Evolutionary conservation across 2,329 filamentous ascomycete genomes (phyloP).

Genomic region (Plectosphaerella plurivora): DNA sequence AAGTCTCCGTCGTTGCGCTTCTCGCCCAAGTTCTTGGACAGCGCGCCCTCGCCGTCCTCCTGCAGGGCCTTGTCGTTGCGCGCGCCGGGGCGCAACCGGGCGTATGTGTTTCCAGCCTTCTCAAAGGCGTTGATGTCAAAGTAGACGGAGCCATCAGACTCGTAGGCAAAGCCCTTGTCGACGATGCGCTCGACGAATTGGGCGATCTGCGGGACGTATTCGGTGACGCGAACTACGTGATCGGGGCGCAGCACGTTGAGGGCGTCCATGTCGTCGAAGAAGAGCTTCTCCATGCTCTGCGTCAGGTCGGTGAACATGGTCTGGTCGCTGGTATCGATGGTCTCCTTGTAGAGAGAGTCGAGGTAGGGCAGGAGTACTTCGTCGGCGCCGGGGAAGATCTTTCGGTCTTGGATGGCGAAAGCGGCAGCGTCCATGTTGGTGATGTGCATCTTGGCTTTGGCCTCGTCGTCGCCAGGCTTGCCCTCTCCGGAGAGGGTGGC

Average conservation of each 20-base stretch:
- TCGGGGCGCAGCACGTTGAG: slow-evolving; percentile 83
- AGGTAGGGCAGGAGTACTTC: slow-evolving; percentile 78
- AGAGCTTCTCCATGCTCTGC: slow-evolving; percentile 79
- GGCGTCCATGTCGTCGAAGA: slow-evolving; percentile 81
- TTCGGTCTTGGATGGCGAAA: slow-evolving; percentile 39
- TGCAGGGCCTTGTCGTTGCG: slow-evolving; percentile 76
- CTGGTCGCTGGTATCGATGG: slow-evolving; percentile 57
- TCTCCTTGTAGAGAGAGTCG: slow-evolving; percentile 63
- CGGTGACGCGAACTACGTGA: slow-evolving; percentile 82
- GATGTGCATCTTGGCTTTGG: slow-evolving; percentile 88
- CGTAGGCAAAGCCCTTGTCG: slow-evolving; percentile 81
- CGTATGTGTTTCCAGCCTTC: slow-evolving; percentile 77
- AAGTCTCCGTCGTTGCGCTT: slow-evolving; percentile 83
- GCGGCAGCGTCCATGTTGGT: slow-evolving; percentile 54
- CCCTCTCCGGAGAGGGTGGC: slow-evolving; percentile 52
- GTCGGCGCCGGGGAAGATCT: slow-evolving; percentile 51
- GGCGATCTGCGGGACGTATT: slow-evolving; percentile 85
- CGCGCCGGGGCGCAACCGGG: slow-evolving; percentile 79
- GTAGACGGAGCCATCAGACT: slow-evolving; percentile 80
- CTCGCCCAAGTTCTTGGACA: slow-evolving; percentile 55
- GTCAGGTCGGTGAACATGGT: slow-evolving; percentile 84
- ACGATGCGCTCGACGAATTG: slow-evolving; percentile 79
- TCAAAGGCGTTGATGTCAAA: slow-evolving; percentile 90
- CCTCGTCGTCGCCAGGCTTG: slow-evolving; percentile 70
- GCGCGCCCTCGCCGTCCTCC: slow-evolving; percentile 84